Evolutionary conservation across 2,329 filamentous ascomycete species (phyloP).

Genomic region (Orbilia oligospora): DNA sequence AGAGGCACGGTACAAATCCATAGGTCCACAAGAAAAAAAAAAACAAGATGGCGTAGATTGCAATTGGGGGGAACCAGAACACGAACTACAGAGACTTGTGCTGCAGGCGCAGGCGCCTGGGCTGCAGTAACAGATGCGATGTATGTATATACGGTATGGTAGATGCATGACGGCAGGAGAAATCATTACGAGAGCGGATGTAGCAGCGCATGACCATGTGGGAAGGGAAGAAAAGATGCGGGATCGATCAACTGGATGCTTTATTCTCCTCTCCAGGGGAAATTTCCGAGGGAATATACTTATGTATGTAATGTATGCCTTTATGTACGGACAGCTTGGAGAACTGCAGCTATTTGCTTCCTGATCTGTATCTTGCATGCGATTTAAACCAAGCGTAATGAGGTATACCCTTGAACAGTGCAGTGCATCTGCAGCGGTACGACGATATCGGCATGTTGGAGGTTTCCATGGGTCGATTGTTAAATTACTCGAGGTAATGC

Average conservation of each 20-base stretch:
- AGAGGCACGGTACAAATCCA: constrained; percentile 46
- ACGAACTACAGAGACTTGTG: constrained; percentile 2
- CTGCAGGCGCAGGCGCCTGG: constrained; percentile 19
- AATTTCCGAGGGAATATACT: constrained; percentile 9
- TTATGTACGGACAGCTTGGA: constrained; percentile 1
- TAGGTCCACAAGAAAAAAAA: constrained; percentile 29
- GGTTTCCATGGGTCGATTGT: constrained; percentile 24
- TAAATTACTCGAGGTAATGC: constrained; percentile 23
- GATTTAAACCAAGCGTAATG: constrained; percentile 32
- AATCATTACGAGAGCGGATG: constrained; percentile 13
- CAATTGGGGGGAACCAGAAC: constrained; percentile 32
- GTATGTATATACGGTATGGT: constrained; percentile 3
- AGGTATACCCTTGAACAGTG: constrained; percentile 23
- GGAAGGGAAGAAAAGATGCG: constrained; percentile 1
- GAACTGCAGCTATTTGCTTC: constrained; percentile 35
- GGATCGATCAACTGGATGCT: constrained; percentile 5
- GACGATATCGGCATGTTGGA: constrained; percentile 22
- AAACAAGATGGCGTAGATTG: constrained; percentile 10
- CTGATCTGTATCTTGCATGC: constrained; percentile 52
- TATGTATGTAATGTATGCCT: not conserved
- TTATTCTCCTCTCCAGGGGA: constrained; percentile 12
- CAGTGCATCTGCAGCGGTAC: constrained; percentile 34
- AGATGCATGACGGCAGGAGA: constrained; percentile 36
- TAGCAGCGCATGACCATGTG: constrained; percentile 2
- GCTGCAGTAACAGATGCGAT: constrained; percentile 48